Evolutionary conservation across 441 rosid genomes (phyloP).

Genomic region (Euphorbia schlechtendalii): DNA sequence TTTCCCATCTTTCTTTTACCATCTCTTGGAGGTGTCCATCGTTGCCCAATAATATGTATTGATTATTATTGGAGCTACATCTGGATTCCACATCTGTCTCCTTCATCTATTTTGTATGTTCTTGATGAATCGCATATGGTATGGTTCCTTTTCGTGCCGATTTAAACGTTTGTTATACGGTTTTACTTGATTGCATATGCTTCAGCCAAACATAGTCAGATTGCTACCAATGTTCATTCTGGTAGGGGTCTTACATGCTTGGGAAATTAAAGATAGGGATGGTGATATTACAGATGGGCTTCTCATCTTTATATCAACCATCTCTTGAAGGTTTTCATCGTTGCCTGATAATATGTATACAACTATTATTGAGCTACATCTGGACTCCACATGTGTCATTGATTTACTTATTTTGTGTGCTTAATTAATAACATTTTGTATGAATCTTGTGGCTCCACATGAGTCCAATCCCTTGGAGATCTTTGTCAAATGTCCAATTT

Average conservation of each 20-base stretch:
- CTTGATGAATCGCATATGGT: not conserved
- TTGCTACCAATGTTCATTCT: slow-evolving; percentile 21
- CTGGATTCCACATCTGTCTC: slow-evolving; percentile 40
- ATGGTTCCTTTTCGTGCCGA: not conserved
- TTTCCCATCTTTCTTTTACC: slow-evolving; percentile 22
- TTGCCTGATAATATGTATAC: slow-evolving; percentile 40
- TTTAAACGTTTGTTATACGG: not conserved
- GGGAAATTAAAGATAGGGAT: slow-evolving; percentile 26
- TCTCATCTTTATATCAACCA: slow-evolving; percentile 14
- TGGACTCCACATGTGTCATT: slow-evolving; percentile 36
- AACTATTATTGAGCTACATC: slow-evolving; percentile 60
- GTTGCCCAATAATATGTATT: slow-evolving; percentile 42
- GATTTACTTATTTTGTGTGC: not conserved
- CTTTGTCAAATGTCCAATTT: not conserved
- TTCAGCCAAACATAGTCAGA: slow-evolving; percentile 34
- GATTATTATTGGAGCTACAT: slow-evolving; percentile 53
- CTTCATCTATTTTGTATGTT: not conserved
- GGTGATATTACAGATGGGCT: slow-evolving; percentile 18
- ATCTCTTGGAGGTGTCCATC: slow-evolving; percentile 40
- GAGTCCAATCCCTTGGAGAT: slow-evolving; percentile 32
- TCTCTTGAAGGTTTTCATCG: slow-evolving; percentile 46
- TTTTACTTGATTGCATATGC: not conserved
- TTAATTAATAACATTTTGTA: not conserved
- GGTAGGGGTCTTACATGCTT: slow-evolving; percentile 37
- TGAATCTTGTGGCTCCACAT: not conserved